Conservation (phyloP, 2,329 filamentous ascomycete genomes). For the Ilyonectria robusta region DNA sequence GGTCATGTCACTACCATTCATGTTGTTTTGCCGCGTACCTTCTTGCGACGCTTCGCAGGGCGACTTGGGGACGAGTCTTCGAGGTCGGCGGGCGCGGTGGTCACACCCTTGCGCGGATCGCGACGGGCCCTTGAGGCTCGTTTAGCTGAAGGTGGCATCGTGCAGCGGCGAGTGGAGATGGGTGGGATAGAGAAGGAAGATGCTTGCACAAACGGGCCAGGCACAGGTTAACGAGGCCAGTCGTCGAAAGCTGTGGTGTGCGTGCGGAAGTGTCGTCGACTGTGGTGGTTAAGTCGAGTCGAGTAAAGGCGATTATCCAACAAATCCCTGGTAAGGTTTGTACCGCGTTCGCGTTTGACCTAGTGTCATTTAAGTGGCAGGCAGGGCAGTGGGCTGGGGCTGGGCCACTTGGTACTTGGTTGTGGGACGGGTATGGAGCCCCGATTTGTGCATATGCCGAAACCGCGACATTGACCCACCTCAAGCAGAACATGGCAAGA, state of each 20-base stretch:
- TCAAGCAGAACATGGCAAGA: slow-evolving; percentile 21
- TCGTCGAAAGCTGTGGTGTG: slow-evolving; percentile 7
- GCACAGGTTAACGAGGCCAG: background rate
- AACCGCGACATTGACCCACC: slow-evolving; percentile 21
- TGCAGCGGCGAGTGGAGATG: slow-evolving; percentile 25
- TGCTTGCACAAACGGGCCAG: background rate
- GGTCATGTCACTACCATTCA: slow-evolving; percentile 4
- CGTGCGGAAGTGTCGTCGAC: slow-evolving; percentile 40
- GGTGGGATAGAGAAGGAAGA: background rate
- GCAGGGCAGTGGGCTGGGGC: slow-evolving; percentile 41
- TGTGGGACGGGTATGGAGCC: slow-evolving; percentile 33
- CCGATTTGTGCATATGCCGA: slow-evolving; percentile 42
- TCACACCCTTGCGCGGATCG: slow-evolving; percentile 56
- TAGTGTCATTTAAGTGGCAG: slow-evolving; percentile 48
- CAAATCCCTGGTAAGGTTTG: slow-evolving; percentile 48
- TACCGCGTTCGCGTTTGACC: slow-evolving; percentile 52
- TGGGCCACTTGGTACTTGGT: slow-evolving; percentile 14
- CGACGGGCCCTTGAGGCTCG: slow-evolving; percentile 56
- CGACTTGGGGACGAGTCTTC: slow-evolving; percentile 72
- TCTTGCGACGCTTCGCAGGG: slow-evolving; percentile 76
- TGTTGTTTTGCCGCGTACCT: slow-evolving; percentile 58
- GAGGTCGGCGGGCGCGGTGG: slow-evolving; percentile 54
- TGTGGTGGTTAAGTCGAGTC: slow-evolving; percentile 23
- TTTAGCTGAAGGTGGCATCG: slow-evolving; percentile 57
- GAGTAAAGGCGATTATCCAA: slow-evolving; percentile 24